phyloP scores from a whole-genome alignment of 768 basidiomycete genomes.

The Lentinus brumalis region DNA sequence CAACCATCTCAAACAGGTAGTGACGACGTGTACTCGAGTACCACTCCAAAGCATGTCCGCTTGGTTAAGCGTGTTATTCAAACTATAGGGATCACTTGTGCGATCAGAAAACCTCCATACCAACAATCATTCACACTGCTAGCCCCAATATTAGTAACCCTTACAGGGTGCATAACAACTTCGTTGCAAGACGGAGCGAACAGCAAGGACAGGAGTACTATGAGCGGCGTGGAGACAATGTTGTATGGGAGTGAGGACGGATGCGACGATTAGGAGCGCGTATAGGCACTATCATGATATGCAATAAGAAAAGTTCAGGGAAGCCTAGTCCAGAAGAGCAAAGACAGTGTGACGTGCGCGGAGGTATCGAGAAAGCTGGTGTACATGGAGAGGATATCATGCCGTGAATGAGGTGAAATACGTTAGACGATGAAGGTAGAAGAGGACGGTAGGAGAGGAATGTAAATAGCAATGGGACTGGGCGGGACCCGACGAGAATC shows the following conservation, averaged over 20 bases:
- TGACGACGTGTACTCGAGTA: too few species aligned
- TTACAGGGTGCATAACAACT: constrained; percentile 11
- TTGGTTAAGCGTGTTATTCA: too few species aligned
- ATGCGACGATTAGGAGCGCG: constrained; percentile 16
- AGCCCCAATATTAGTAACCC: neutral
- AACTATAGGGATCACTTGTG: too few species aligned
- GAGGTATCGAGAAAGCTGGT: constrained; percentile 20
- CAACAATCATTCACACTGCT: too few species aligned
- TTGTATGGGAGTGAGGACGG: constrained; percentile 2
- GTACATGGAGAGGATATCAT: constrained; percentile 21
- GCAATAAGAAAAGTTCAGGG: constrained; percentile 20
- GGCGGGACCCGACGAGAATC: neutral
- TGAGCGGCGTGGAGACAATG: constrained; percentile 16
- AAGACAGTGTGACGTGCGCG: constrained; percentile 15
- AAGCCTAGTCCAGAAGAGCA: constrained; percentile 18
- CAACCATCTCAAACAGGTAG: too few species aligned
- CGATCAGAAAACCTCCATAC: too few species aligned
- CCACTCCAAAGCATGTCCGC: too few species aligned
- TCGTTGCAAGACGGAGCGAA: constrained; percentile 14
- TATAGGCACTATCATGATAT: constrained; percentile 15
- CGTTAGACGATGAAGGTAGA: constrained; percentile 1
- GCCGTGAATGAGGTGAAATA: constrained; percentile 18
- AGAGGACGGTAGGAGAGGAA: neutral
- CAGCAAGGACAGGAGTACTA: constrained; percentile 15
- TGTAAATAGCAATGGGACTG: neutral